phyloP scores from a whole-genome alignment of 257 asterid genomes.

The Pogostemon cablin region DNA sequence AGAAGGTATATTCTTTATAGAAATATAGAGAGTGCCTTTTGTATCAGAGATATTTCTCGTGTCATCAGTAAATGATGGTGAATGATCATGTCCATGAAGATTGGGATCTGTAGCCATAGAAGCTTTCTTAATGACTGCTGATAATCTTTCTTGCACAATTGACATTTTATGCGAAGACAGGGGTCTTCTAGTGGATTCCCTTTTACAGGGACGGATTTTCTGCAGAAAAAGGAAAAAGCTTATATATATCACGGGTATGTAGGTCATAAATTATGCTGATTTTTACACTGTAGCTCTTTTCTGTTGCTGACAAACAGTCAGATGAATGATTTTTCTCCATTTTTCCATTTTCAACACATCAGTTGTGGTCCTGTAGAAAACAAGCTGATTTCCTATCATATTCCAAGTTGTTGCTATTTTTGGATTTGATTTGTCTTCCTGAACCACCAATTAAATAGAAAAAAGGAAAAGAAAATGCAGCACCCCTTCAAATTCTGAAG shows the following conservation, averaged over 20 bases:
- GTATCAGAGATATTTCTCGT: constrained; percentile 23
- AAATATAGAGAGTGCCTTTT: constrained; percentile 31
- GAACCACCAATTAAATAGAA: neutral
- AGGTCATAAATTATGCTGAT: neutral
- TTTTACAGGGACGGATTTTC: constrained; percentile 34
- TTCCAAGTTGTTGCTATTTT: neutral
- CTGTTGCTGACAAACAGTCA: neutral
- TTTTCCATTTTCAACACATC: neutral
- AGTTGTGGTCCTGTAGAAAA: neutral
- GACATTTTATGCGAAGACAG: constrained; percentile 28
- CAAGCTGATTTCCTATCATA: neutral
- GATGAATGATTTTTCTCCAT: neutral
- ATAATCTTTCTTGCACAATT: constrained; percentile 1
- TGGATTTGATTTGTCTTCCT: neutral
- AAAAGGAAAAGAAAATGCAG: neutral
- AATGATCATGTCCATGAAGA: constrained; percentile 14
- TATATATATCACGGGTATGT: neutral
- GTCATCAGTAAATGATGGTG: constrained; percentile 25
- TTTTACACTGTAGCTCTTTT: neutral
- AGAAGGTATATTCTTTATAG: constrained; percentile 40
- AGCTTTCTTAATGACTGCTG: constrained; percentile 16
- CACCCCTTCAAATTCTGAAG: neutral
- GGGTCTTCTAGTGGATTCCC: constrained; percentile 28
- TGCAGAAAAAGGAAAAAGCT: constrained; percentile 20
- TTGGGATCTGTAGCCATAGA: constrained; percentile 32